Evolutionary conservation across 805 yeast genomes (phyloP).

Genomic region (Sugiyamaella floridensis): DNA sequence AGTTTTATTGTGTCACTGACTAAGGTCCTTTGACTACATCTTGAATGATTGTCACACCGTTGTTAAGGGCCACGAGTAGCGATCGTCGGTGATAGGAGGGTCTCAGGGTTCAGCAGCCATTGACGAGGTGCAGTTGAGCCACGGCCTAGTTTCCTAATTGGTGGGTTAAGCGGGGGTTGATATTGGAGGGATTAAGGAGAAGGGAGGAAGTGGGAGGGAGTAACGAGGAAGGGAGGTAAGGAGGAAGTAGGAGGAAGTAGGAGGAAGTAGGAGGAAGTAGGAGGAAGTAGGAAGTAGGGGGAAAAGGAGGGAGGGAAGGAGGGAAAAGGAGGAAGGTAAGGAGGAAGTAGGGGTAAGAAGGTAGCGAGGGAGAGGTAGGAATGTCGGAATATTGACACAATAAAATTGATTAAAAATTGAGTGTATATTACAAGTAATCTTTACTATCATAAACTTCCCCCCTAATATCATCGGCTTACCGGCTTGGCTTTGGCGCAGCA

Average conservation of each 20-base stretch:
- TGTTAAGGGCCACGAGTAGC: background rate
- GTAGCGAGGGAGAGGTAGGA: background rate
- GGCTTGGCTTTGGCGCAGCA: too few species aligned
- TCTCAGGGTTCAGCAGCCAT: background rate
- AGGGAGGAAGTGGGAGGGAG: background rate
- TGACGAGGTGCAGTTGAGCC: background rate
- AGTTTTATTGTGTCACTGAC: too few species aligned
- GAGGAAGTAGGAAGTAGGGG: background rate
- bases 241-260: background rate
- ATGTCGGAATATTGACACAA: too few species aligned
- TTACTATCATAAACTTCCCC: too few species aligned
- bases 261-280: background rate
- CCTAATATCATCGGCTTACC: too few species aligned
- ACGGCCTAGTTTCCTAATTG: background rate
- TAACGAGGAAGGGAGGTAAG: background rate
- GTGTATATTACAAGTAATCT: too few species aligned
- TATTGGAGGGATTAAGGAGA: background rate
- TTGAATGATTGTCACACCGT: too few species aligned
- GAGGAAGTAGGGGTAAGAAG: background rate
- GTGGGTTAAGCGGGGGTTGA: background rate
- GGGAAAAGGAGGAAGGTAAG: background rate
- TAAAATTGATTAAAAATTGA: too few species aligned
- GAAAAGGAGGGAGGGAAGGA: background rate
- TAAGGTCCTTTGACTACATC: too few species aligned
- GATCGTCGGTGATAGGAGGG: background rate